phyloP scores from a whole-genome alignment of 2,329 filamentous ascomycete species.

The Didymella pomorum region DNA sequence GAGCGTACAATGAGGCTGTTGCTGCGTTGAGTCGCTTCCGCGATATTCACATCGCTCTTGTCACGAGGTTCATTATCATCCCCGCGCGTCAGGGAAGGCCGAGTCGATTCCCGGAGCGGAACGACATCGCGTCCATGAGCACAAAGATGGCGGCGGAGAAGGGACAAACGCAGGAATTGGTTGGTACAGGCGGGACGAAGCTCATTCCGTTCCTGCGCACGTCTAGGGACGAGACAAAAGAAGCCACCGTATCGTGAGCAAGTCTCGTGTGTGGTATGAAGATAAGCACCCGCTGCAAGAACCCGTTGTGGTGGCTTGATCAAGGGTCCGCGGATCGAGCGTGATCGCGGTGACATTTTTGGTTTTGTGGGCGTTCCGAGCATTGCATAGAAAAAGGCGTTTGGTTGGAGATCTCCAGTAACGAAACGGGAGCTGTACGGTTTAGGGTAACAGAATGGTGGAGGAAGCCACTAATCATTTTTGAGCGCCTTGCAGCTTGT shows the following conservation, averaged over 20 bases:
- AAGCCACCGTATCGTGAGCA: constrained; percentile 41
- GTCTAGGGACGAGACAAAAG: constrained; percentile 60
- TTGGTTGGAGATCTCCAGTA: neutral
- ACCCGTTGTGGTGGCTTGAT: neutral
- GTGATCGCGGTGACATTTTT: neutral
- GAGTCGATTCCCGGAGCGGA: constrained; percentile 31
- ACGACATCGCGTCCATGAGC: constrained; percentile 58
- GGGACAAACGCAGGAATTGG: constrained; percentile 50
- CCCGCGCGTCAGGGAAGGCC: constrained; percentile 46
- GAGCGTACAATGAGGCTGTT: constrained; percentile 58
- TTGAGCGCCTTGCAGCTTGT: neutral
- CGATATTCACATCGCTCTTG: constrained; percentile 62
- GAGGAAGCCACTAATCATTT: neutral
- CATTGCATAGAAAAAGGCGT: constrained; percentile 9
- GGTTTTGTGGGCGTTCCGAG: constrained; percentile 2
- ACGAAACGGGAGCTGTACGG: neutral
- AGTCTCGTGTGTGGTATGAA: neutral
- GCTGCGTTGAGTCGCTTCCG: constrained; percentile 57
- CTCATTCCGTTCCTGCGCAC: constrained; percentile 63
- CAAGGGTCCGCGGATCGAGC: neutral
- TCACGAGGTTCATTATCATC: constrained; percentile 62
- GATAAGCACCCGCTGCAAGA: too few relatives aligned
- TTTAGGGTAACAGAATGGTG: too few relatives aligned
- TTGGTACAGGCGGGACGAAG: constrained; percentile 62
- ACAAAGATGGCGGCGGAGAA: constrained; percentile 46